Percentiles rank a stretch among this genome's conserved stretches.
phyloP scores from a whole-genome alignment of 768 basidiomycete genomes.

The Piloderma croceum region DNA sequence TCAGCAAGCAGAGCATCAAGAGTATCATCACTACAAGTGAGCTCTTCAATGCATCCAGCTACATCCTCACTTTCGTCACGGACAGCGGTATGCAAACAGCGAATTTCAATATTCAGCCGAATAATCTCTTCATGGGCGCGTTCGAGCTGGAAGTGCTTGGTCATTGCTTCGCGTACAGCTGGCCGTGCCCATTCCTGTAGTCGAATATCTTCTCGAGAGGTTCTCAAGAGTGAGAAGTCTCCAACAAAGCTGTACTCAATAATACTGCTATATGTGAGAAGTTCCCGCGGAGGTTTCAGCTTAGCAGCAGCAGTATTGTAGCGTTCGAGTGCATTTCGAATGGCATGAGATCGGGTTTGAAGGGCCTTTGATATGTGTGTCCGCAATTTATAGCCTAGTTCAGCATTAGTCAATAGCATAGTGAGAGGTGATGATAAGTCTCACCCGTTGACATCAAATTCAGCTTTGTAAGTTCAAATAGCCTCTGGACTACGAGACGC shows the following conservation, averaged over 20 bases:
- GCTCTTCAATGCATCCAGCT: no score
- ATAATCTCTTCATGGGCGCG: conserved; percentile 22
- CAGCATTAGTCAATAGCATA: no score
- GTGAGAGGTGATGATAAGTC: no score
- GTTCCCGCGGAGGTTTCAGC: conserved; percentile 14
- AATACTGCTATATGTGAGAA: conserved; percentile 13
- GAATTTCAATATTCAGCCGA: conserved; percentile 21
- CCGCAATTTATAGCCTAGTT: conserved; percentile 27
- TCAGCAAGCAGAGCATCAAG: no score
- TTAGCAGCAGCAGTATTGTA: conserved; percentile 21
- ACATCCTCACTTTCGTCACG: conserved; percentile 19
- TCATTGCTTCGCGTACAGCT: conserved; percentile 13
- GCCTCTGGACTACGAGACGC: conserved; percentile 22
- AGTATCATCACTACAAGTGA: no score
- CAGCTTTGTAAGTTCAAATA: conserved; percentile 27
- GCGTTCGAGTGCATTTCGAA: conserved; percentile 19
- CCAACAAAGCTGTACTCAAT: conserved; percentile 11
- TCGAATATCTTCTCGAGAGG: conserved; percentile 18
- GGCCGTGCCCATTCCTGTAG: conserved; percentile 17
- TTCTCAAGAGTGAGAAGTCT: conserved; percentile 14
- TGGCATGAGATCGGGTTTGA: conserved; percentile 19
- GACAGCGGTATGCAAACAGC: conserved; percentile 12
- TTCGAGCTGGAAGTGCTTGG: conserved; percentile 19
- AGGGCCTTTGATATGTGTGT: conserved; percentile 27
- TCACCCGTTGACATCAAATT: conserved; percentile 19